phyloP scores from a whole-genome alignment of 371 early-diverging fungal species.

The Blastocladiella emersonii region DNA sequence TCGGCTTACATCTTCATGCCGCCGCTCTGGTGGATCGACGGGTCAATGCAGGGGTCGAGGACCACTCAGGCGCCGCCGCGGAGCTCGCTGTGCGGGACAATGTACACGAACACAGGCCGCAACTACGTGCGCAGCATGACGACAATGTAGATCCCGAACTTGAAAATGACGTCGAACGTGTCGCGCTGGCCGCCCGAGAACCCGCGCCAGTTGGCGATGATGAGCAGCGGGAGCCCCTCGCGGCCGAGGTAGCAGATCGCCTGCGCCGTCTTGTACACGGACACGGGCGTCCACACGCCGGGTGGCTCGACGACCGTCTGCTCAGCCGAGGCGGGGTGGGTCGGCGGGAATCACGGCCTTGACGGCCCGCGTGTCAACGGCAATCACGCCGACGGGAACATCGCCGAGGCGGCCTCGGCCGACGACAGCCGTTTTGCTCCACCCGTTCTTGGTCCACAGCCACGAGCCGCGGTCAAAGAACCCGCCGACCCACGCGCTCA shows the following conservation, averaged over 20 bases:
- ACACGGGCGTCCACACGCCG: too few species aligned
- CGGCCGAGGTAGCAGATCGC: constrained; percentile 96
- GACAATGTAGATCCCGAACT: constrained; percentile 95
- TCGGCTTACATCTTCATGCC: constrained; percentile 99
- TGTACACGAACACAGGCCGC: too few species aligned
- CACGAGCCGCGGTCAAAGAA: constrained; percentile 86
- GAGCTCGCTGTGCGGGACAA: too few species aligned
- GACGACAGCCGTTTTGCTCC: constrained; percentile 66
- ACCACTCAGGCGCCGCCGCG: too few species aligned
- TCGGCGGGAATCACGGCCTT: constrained; percentile 90
- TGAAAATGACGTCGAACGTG: too few species aligned
- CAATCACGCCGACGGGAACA: constrained; percentile 92
- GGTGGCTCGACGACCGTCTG: too few species aligned
- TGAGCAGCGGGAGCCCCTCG: too few species aligned
- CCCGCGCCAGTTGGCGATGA: too few species aligned
- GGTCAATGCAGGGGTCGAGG: constrained; percentile 94
- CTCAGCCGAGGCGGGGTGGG: constrained; percentile 83
- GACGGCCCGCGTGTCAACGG: constrained; percentile 83
- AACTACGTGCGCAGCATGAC: constrained; percentile 84
- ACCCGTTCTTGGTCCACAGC: constrained; percentile 58
- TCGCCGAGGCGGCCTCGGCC: constrained; percentile 94
- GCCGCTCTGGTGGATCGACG: too few species aligned
- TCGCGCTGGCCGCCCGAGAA: too few species aligned
- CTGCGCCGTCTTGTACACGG: constrained; percentile 96
- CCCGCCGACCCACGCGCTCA: too few species aligned